phyloP scores from a whole-genome alignment of 2,329 filamentous ascomycete species.

The Botrytis deweyae region DNA sequence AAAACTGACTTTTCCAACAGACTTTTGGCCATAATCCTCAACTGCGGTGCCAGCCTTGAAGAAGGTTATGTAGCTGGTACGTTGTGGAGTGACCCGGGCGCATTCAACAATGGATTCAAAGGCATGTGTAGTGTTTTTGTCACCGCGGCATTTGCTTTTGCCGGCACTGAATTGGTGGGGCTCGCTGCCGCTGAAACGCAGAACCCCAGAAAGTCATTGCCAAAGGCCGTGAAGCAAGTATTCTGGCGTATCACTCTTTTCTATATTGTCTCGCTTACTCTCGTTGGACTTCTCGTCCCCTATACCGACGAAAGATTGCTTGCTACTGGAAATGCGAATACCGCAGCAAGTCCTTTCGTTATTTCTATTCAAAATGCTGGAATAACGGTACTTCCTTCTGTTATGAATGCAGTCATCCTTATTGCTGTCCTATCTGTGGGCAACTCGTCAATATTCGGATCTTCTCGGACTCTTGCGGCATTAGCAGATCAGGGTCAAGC shows the following conservation, averaged over 20 bases:
- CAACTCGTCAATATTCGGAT: slow-evolving; percentile 89
- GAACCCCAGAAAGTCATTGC: slow-evolving; percentile 78
- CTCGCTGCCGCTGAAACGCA: slow-evolving; percentile 75
- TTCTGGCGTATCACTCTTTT: slow-evolving; percentile 94
- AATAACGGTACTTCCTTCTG: slow-evolving; percentile 75
- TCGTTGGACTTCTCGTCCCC: slow-evolving; percentile 81
- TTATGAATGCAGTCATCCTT: slow-evolving; percentile 96
- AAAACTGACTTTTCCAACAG: slow-evolving; percentile 43
- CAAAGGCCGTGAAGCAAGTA: slow-evolving; percentile 86
- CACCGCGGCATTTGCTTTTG: slow-evolving; percentile 73
- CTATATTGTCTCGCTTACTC: slow-evolving; percentile 77
- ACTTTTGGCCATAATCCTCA: slow-evolving; percentile 81
- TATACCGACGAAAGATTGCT: slow-evolving; percentile 67
- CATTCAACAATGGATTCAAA: slow-evolving; percentile 80
- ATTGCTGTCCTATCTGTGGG: slow-evolving; percentile 87
- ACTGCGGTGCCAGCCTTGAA: slow-evolving; percentile 73
- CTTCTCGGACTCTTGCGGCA: slow-evolving; percentile 84
- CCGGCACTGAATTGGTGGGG: slow-evolving; percentile 74
- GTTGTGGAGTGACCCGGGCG: slow-evolving; percentile 78
- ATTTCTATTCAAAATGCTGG: slow-evolving; percentile 86
- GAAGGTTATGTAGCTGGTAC: slow-evolving; percentile 76
- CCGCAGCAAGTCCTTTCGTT: slow-evolving; percentile 84
- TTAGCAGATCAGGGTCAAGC: slow-evolving; percentile 86
- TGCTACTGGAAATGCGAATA: slow-evolving; percentile 57
- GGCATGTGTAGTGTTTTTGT: slow-evolving; percentile 78